phyloP scores from a whole-genome alignment of 441 rosid species.

The Aquilaria agallochum region DNA sequence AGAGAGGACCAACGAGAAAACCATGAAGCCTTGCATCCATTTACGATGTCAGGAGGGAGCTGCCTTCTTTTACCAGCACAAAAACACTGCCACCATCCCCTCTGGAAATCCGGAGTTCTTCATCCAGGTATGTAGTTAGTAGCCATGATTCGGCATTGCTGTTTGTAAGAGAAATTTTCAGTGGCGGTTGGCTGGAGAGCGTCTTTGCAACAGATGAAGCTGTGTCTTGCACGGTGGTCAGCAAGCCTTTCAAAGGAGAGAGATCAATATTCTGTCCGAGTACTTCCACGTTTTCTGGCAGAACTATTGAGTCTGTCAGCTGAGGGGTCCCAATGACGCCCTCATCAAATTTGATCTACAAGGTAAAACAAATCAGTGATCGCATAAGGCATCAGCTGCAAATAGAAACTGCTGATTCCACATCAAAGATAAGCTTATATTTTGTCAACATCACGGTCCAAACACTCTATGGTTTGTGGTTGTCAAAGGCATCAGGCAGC shows the following conservation, averaged over 20 bases:
- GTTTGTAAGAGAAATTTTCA: slow-evolving; percentile 65
- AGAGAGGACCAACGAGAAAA: background rate
- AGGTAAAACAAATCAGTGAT: slow-evolving; percentile 1
- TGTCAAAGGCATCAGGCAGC: no score
- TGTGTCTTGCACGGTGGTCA: slow-evolving; percentile 79
- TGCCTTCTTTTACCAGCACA: slow-evolving; percentile 89
- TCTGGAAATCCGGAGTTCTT: slow-evolving; percentile 84
- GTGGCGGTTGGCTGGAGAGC: slow-evolving; percentile 92
- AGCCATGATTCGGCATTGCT: slow-evolving; percentile 81
- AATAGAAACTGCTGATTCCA: background rate
- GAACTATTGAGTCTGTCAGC: slow-evolving; percentile 76
- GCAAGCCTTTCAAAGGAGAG: slow-evolving; percentile 66
- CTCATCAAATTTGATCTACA: slow-evolving; percentile 84
- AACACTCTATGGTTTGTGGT: no score
- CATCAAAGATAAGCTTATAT: background rate
- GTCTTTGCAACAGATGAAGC: slow-evolving; percentile 83
- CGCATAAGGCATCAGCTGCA: background rate
- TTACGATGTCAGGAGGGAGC: slow-evolving; percentile 52
- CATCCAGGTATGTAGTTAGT: slow-evolving; percentile 89
- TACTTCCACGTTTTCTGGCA: slow-evolving; percentile 76
- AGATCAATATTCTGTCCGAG: slow-evolving; percentile 82
- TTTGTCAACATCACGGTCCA: no score
- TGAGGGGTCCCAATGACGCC: slow-evolving; percentile 92
- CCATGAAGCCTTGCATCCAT: background rate
- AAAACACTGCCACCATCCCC: slow-evolving; percentile 90